Evolutionary conservation across 2,329 filamentous ascomycete species (phyloP), one percentile per base, ranked within the genome.

Genomic region (Lachnellula hyalina): DNA sequence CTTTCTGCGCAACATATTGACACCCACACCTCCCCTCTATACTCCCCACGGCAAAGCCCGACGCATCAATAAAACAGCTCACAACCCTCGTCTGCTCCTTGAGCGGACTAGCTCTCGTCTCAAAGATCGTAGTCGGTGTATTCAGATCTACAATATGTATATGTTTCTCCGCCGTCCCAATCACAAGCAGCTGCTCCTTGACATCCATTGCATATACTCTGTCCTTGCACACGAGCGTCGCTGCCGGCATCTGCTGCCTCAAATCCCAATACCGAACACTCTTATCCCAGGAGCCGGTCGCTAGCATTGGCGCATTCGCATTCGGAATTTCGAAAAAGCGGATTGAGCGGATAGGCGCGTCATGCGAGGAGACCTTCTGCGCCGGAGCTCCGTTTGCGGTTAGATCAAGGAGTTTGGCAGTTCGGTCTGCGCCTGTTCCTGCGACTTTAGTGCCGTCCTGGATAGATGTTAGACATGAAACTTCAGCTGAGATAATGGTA

Each of bases 81-180:
- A 97, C 89, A 6, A 93, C 89, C 51, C 92, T 79, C 1, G 92
- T 96, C 78, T 97, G 94, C 88, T 90, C 96, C 75, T 96, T 96
- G 25, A 97, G 80, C 5, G 92, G 92, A 67, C 89, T 95, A 73
- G 95, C 88, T 53, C 96, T 81, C 11, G 89, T 91, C 80, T 96
- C 96, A 81, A 94, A 96, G 72, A 96, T 89, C 65, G 87, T 89
- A 54, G 82, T 83, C 6, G 93, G 93, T 58, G 93, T 85, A 68
- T 88, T 85, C 50, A 97, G 82, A 72, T 96, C 90, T 73, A 97
- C 78, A 60, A 96, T 85, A 71, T 96, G 90, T 77, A 96, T 93
- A 73, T 94, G 93, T 56, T 91, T 83, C 68, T 96, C 93, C 9
- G 93, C 93, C 1, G 91, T 96, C 58, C 87, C 93, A 52, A 96